Percentiles rank a stretch among this genome's conserved stretches.
phyloP scores from a whole-genome alignment of 2,329 filamentous ascomycete genomes.

The Penicillium sp. region DNA sequence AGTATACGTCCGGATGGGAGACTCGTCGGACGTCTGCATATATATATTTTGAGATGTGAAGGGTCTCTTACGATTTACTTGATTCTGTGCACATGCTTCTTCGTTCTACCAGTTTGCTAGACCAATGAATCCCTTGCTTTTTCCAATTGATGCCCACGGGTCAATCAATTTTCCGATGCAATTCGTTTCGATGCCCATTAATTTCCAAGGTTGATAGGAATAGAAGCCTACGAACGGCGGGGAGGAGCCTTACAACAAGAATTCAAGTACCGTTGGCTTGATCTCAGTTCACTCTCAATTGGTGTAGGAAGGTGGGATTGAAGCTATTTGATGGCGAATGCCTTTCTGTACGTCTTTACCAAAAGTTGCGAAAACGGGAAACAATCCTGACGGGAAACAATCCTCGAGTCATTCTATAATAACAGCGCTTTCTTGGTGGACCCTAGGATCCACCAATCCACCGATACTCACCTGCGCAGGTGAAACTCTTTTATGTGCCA shows the following conservation, averaged over 20 bases:
- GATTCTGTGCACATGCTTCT: conserved; percentile 10
- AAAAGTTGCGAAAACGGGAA: no score
- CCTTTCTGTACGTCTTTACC: no score
- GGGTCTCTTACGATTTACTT: conserved; percentile 8
- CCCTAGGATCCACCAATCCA: not conserved
- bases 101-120: not conserved
- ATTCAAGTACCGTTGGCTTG: no score
- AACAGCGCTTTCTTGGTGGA: not conserved
- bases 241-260: no score
- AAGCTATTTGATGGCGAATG: no score
- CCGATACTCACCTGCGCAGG: no score
- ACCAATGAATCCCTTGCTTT: not conserved
- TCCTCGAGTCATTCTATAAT: no score
- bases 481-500: not conserved
- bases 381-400: no score
- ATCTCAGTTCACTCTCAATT: no score
- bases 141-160: not conserved
- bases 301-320: no score
- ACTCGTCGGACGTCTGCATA: not conserved
- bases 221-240: no score
- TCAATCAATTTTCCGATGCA: not conserved
- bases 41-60: not conserved
- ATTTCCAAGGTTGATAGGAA: not conserved
- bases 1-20: not conserved
- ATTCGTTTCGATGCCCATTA: not conserved